Evolutionary conservation across 2,329 filamentous ascomycete species (phyloP), one percentile per base, ranked within the genome.

Genomic region (Fusarium acutatum): DNA sequence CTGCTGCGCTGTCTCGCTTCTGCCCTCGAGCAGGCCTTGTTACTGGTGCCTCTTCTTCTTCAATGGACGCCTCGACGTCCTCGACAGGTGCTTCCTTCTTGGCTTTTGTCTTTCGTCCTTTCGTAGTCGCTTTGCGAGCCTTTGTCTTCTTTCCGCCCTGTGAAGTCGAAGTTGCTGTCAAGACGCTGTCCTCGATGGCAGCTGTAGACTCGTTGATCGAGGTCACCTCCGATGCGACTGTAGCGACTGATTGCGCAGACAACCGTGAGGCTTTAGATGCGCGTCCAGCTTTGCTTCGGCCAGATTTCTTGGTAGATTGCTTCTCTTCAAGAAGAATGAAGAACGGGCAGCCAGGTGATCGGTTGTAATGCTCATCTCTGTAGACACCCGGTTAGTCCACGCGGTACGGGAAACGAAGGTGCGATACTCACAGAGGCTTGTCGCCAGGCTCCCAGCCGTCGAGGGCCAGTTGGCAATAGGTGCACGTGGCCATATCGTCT

Each of bases 381-480:
- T 66, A 34, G 32, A 22, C 24, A 35, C 50, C 22, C 15, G 24
- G 74, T 83, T 65, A 82, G 79, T 59, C 34, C 18, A 26, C 34
- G n/a, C 17, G 52, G 14, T 43, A 56, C n/a, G 8, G 38, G 18
- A 22, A 41, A 26, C 18, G 12, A 40, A 18, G 20, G 35, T n/a
- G 13, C 57, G 71, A 78, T 67, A 83, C 92, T 83, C 81, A 95
- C 91, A 93, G 89, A 69, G 96, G 96, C 80, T 97, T 94, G 81
- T 99, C 96, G 67, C 92, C 91, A 3, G 93, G 92, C 80, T 98
- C 96, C 96, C 97, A 99, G 12, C 95, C 95, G 81, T 98, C 96
- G 17, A 99, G 88, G 17, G 93, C 94, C 22, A 98, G 84, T 64
- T 93, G 90, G 84, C 96, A 99, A 83, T 98, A 98, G 34, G 93